phyloP scores from a whole-genome alignment of 192 early-diverging fungal species.

The Dispira simplex region DNA sequence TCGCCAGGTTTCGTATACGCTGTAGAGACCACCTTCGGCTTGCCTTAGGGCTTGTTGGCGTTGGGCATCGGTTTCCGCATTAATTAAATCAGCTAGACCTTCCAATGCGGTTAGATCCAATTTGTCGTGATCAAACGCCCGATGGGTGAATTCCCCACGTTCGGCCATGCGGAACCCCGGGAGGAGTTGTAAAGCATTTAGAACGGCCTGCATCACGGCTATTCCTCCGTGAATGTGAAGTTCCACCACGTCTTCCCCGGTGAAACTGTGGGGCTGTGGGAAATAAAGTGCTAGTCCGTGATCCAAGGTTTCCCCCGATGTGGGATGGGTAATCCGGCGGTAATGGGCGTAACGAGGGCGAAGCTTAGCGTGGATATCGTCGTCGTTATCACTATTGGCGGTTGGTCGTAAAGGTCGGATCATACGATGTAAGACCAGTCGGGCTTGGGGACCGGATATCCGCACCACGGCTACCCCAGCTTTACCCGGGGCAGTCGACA shows the following conservation, averaged over 20 bases:
- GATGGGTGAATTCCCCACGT: slow-evolving; percentile 56
- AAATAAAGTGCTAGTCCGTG: slow-evolving; percentile 40
- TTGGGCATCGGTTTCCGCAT: slow-evolving; percentile 68
- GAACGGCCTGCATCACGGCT: slow-evolving; percentile 40
- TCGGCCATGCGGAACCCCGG: slow-evolving; percentile 44
- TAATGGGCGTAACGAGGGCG: slow-evolving; percentile 25
- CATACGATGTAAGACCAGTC: background rate
- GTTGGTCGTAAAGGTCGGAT: too few relatives aligned
- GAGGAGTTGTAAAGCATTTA: slow-evolving; percentile 31
- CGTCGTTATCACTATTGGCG: background rate
- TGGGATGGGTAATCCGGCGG: slow-evolving; percentile 27
- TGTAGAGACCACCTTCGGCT: slow-evolving; percentile 45
- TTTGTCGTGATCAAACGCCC: slow-evolving; percentile 58
- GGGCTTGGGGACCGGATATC: slow-evolving; percentile 34
- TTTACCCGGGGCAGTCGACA: slow-evolving; percentile 56
- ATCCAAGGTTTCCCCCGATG: slow-evolving; percentile 32
- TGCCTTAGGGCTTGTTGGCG: slow-evolving; percentile 46
- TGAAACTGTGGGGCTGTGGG: slow-evolving; percentile 49
- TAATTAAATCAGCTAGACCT: slow-evolving; percentile 56
- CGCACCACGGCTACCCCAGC: slow-evolving; percentile 64
- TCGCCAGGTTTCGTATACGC: slow-evolving; percentile 48
- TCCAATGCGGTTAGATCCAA: slow-evolving; percentile 55
- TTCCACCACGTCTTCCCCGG: slow-evolving; percentile 61
- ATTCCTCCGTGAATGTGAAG: slow-evolving; percentile 60
- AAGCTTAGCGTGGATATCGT: background rate